Conservation (phyloP, 2,329 filamentous ascomycete species). For the Calonectria ilicicola region DNA sequence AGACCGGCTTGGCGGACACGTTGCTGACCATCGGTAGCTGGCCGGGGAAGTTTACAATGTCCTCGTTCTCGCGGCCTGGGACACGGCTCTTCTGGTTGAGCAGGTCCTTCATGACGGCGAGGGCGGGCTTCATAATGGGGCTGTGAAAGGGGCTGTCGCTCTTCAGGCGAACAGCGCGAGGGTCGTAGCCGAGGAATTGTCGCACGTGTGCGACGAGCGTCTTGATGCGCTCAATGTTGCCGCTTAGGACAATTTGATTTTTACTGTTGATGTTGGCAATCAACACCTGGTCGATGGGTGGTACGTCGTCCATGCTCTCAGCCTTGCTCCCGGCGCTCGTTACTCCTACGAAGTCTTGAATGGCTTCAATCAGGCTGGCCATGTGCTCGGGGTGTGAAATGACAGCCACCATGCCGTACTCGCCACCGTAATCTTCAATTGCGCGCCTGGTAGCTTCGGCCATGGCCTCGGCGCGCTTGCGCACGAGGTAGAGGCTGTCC, state of each 20-base stretch:
- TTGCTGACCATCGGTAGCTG: constrained; percentile 86
- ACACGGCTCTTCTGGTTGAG: constrained; percentile 70
- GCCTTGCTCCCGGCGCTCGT: constrained; percentile 66
- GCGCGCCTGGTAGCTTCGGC: constrained; percentile 78
- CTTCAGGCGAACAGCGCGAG: constrained; percentile 86
- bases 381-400: constrained; percentile 88
- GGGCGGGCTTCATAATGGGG: constrained; percentile 89
- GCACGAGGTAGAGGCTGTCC: constrained; percentile 83
- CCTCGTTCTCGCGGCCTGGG: constrained; percentile 65
- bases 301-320: constrained; percentile 75
- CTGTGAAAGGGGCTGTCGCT: constrained; percentile 93
- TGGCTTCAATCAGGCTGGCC: constrained; percentile 74
- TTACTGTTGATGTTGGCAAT: constrained; percentile 96
- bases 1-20: constrained; percentile 83
- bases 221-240: constrained; percentile 85
- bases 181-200: constrained; percentile 92
- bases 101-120: constrained; percentile 77
- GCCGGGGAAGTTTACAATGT: constrained; percentile 82
- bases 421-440: constrained; percentile 75
- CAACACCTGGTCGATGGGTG: constrained; percentile 85
- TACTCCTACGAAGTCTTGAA: constrained; percentile 83
- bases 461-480: constrained; percentile 85
- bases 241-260: constrained; percentile 95
- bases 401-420: constrained; percentile 94
- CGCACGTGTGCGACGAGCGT: constrained; percentile 85